Conservation (phyloP, 2,329 filamentous ascomycete genomes). For the Aureobasidium sp. region DNA sequence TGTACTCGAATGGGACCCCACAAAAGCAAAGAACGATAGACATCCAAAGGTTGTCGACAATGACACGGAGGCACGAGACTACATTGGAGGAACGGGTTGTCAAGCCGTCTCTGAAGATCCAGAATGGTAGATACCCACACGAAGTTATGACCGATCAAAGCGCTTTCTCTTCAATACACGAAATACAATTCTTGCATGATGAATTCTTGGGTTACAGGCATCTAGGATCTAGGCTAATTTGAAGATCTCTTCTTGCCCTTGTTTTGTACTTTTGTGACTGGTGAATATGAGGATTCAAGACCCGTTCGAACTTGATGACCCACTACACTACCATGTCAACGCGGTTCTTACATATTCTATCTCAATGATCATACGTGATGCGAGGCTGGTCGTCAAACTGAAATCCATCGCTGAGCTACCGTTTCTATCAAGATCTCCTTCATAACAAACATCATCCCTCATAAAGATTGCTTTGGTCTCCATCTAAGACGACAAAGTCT, state of each 20-base stretch:
- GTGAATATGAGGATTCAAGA: too few relatives aligned
- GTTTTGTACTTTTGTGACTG: too few relatives aligned
- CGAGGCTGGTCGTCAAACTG: too few relatives aligned
- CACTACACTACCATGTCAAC: too few relatives aligned
- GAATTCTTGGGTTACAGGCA: background rate
- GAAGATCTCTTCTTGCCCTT: too few relatives aligned
- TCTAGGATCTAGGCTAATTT: too few relatives aligned
- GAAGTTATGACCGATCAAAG: background rate
- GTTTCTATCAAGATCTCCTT: too few relatives aligned
- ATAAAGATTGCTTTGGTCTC: background rate
- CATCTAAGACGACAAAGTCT: background rate
- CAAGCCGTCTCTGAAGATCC: constrained; percentile 12
- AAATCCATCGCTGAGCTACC: too few relatives aligned
- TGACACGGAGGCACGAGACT: constrained; percentile 18
- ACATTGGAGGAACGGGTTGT: constrained; percentile 19
- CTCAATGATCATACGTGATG: too few relatives aligned
- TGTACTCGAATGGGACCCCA: constrained; percentile 18
- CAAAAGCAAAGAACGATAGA: constrained; percentile 13
- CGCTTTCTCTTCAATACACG: background rate
- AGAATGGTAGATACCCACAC: constrained; percentile 1
- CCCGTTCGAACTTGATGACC: too few relatives aligned
- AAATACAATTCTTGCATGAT: background rate
- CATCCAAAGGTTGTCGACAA: constrained; percentile 18
- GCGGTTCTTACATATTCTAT: too few relatives aligned
- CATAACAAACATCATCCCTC: background rate